Evolutionary conservation across 2,329 filamentous ascomycete genomes (phyloP).

Genomic region (Penicillium psychrosexuale): DNA sequence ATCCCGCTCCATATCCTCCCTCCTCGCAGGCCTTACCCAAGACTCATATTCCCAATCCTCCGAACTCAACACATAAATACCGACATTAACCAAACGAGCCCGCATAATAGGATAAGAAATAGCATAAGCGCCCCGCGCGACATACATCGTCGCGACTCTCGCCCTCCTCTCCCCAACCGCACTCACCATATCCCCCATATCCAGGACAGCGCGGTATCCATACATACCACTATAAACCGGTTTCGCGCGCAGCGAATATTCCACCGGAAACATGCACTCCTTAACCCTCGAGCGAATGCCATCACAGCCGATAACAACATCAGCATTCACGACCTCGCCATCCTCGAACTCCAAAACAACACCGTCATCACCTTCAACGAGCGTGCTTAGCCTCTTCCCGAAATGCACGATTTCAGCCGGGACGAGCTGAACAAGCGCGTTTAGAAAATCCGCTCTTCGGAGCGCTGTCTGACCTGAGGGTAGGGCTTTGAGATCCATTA

Average conservation of each 20-base stretch:
- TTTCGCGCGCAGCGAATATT: neutral
- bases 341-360: slow-evolving; percentile 30
- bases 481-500: slow-evolving; percentile 32
- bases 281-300: slow-evolving; percentile 34
- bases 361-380: slow-evolving; percentile 4
- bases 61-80: slow-evolving; percentile 26
- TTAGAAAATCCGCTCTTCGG: slow-evolving; percentile 34
- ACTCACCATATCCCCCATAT: slow-evolving; percentile 33
- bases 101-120: slow-evolving; percentile 37
- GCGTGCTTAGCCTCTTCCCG: slow-evolving; percentile 24
- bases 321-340: slow-evolving; percentile 26
- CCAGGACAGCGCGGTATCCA: slow-evolving; percentile 35
- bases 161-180: slow-evolving; percentile 35
- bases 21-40: slow-evolving; percentile 31
- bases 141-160: slow-evolving; percentile 30
- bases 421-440: slow-evolving; percentile 31
- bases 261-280: slow-evolving; percentile 25
- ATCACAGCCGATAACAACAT: slow-evolving; percentile 39
- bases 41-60: slow-evolving; percentile 29
- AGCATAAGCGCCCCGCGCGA: slow-evolving; percentile 31
- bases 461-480: slow-evolving; percentile 34
- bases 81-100: slow-evolving; percentile 34
- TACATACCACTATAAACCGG: slow-evolving; percentile 36
- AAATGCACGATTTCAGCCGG: slow-evolving; percentile 32
- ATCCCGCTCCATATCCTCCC: slow-evolving; percentile 31